Evolutionary conservation across 352 stramenopile species (phyloP).

Genomic region (Pythium dissotocum): DNA sequence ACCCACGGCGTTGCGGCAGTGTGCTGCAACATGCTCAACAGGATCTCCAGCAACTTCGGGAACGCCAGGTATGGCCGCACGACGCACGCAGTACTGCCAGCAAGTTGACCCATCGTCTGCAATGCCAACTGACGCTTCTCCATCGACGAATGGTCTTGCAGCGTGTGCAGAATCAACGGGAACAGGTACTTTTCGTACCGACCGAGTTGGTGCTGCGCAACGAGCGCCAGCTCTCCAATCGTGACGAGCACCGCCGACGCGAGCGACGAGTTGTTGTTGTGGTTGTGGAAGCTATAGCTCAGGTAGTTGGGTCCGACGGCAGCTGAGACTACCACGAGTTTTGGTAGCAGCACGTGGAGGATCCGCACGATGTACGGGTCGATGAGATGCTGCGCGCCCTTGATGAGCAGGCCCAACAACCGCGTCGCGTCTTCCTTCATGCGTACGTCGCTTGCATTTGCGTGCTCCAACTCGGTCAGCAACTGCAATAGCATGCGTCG

Average conservation of each 20-base stretch:
- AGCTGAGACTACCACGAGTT: slow-evolving; percentile 73
- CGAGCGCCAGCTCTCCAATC: slow-evolving; percentile 91
- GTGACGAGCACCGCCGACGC: slow-evolving; percentile 75
- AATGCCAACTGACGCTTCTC: slow-evolving; percentile 96
- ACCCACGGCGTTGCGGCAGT: slow-evolving; percentile 89
- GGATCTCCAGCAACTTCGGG: slow-evolving; percentile 93
- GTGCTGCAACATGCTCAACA: slow-evolving; percentile 94
- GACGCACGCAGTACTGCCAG: slow-evolving; percentile 92
- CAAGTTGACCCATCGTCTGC: slow-evolving; percentile 94
- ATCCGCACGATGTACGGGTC: slow-evolving; percentile 81
- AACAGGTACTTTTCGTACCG: slow-evolving; percentile 95
- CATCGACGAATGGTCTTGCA: slow-evolving; percentile 95
- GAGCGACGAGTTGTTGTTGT: slow-evolving; percentile 67
- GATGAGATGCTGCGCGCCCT: slow-evolving; percentile 85
- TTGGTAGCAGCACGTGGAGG: slow-evolving; percentile 74
- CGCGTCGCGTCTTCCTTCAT: slow-evolving; percentile 90
- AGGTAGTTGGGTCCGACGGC: slow-evolving; percentile 20
- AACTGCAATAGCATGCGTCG: slow-evolving; percentile 93
- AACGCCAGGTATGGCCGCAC: slow-evolving; percentile 96
- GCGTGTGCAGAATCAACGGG: slow-evolving; percentile 94
- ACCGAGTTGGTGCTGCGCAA: slow-evolving; percentile 89
- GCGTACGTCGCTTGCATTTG: slow-evolving; percentile 62
- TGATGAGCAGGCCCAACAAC: slow-evolving; percentile 83
- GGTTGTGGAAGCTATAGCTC: slow-evolving; percentile 26
- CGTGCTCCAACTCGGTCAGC: slow-evolving; percentile 95